These are phyloP conservation scores for Carex cristatella DNA, from an alignment of 176 grass and related monocot species.

Conservation along the genomic window DNA sequence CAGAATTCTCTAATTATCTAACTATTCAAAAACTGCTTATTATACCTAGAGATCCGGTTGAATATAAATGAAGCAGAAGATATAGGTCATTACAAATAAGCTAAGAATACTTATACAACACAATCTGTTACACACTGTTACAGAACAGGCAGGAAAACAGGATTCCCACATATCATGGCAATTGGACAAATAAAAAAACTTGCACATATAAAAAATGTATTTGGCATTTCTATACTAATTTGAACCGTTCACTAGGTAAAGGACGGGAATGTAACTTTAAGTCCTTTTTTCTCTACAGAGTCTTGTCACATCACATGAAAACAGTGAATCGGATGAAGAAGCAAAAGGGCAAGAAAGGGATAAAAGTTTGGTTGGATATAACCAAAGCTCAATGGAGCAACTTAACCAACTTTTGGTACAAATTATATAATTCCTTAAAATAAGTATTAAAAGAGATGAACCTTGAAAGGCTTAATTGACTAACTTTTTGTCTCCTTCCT, in stretches of 20 bases:
- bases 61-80: not conserved
- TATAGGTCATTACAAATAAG: not conserved
- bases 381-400: conserved; percentile 12
- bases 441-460: not conserved
- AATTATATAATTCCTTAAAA: not conserved
- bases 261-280: not conserved
- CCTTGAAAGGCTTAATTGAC: not conserved
- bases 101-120: not conserved
- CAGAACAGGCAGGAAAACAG: not conserved
- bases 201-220: not conserved
- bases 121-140: not conserved
- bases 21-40: not conserved
- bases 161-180: not conserved
- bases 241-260: not conserved
- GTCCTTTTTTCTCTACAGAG: conserved; percentile 12
- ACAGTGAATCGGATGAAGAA: conserved; percentile 22
- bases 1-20: not conserved
- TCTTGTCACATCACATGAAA: conserved; percentile 12
- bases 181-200: not conserved
- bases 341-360: not conserved
- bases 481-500: not conserved
- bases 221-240: not conserved
- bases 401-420: conserved; percentile 24
- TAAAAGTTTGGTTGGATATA: conserved; percentile 6
- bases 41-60: not conserved